These are phyloP conservation scores for Balakata baccata DNA, from an alignment of 345 rosid species.

Conservation along the genomic window DNA sequence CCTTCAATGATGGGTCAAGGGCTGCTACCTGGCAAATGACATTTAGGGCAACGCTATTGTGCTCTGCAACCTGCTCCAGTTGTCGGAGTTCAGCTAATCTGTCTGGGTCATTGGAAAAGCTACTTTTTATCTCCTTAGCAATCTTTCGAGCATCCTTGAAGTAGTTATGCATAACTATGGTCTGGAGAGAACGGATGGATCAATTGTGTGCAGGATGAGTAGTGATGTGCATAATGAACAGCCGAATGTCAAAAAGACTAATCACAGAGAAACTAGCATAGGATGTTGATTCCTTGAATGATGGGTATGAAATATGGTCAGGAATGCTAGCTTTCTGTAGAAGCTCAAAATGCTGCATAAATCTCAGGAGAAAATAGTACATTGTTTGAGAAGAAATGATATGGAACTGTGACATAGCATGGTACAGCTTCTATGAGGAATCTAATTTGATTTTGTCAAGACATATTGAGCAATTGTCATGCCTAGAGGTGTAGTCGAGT, in stretches of 20 bases:
- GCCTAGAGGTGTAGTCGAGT: too few species aligned
- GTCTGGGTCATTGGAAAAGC: slow-evolving; percentile 65
- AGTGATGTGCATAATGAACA: not conserved
- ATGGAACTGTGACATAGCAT: not conserved
- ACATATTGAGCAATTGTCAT: not conserved
- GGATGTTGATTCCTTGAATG: slow-evolving; percentile 70
- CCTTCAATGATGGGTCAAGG: slow-evolving; percentile 73
- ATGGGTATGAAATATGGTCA: slow-evolving; percentile 62
- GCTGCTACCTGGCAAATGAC: slow-evolving; percentile 54
- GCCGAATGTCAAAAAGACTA: slow-evolving; percentile 7
- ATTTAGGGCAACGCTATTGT: slow-evolving; percentile 70
- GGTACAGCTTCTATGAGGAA: not conserved
- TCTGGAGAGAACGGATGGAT: slow-evolving; percentile 32
- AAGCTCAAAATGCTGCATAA: slow-evolving; percentile 88
- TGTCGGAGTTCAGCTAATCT: slow-evolving; percentile 63
- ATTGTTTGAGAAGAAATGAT: slow-evolving; percentile 10
- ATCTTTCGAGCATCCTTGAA: slow-evolving; percentile 89
- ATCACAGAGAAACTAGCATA: slow-evolving; percentile 73
- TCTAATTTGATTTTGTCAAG: not conserved
- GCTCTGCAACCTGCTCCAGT: slow-evolving; percentile 92
- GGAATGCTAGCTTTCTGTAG: slow-evolving; percentile 91
- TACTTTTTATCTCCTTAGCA: slow-evolving; percentile 71
- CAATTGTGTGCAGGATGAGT: not conserved
- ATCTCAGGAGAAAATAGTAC: slow-evolving; percentile 52
- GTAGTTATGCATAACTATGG: slow-evolving; percentile 56